Evolutionary conservation across 2,329 filamentous ascomycete species (phyloP), one percentile per base, ranked within the genome.

Genomic region (Geoglossum cookeanum): DNA sequence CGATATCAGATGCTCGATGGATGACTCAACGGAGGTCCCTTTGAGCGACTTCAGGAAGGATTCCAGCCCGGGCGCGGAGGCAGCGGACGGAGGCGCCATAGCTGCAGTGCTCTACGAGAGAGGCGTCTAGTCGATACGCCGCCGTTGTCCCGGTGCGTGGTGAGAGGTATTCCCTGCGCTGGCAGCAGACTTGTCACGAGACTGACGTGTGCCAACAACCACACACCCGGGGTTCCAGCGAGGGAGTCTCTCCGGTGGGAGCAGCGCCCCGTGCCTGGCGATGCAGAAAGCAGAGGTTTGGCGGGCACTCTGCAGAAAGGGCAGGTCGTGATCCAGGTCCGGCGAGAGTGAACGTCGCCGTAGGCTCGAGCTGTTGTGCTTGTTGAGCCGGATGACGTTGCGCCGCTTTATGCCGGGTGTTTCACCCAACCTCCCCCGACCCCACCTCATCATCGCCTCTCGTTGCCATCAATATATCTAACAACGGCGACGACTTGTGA

Each of bases 1-100:
- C 88, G 86, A 87, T 63, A 91, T 82, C 60, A 94, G 78, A 61
- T 80, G 81, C 69, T 96, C 89, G 62, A 94, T 84, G 7, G 87
- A 90, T 47, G 84, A 80, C 63, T 95, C 89, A 57, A 92, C 78
- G 33, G 83, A 77, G 57, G 81, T 83, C 39, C 78, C 78, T 67
- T 87, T 91, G 61, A 94, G 76, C 11, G 84, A 84, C 66, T 85
- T 87, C 62, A 94, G 78, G 65, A 88, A 92, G 54, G 83, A 84
- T 52, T 83, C 79, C 61, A 96, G 74, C 63, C 83, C 84, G 48
- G 88, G 87, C 69, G 86, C 81, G 67, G 78, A 72, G 64, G 77
- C 74, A 62, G 72, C 70, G 57, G 73, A 72, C n/a, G 74, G 68
- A 57, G 77, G 70, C 59, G 81, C 75, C 82, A 86, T 86, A 56